Conservation (phyloP, 192 early-diverging fungal species). For the Tieghemiomyces parasiticus region DNA sequence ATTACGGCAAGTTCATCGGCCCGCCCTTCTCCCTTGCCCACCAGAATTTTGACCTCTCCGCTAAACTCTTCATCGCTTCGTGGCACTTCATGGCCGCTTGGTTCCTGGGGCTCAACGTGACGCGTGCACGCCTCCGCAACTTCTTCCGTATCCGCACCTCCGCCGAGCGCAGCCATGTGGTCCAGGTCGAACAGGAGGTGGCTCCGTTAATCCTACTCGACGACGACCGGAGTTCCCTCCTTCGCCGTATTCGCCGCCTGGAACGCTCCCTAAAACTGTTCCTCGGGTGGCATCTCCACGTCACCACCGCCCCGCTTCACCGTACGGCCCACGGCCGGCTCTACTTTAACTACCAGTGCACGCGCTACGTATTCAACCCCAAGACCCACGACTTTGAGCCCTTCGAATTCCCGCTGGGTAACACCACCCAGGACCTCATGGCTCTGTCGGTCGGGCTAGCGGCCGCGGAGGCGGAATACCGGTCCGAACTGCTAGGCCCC, state of each 20-base stretch:
- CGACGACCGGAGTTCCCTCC: conserved; percentile 13
- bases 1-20: conserved; percentile 19
- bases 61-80: conserved; percentile 29
- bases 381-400: conserved; percentile 36
- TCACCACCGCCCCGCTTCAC: conserved; percentile 26
- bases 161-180: conserved; percentile 21
- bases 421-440: conserved; percentile 24
- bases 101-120: conserved; percentile 21
- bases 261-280: no score
- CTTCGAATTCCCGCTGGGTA: conserved; percentile 36
- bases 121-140: conserved; percentile 23
- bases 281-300: conserved; percentile 26
- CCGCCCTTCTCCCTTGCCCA: conserved; percentile 18
- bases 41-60: conserved; percentile 19
- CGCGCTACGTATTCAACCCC: conserved; percentile 51
- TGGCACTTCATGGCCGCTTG: conserved; percentile 33
- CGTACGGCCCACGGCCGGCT: conserved; percentile 28
- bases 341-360: conserved; percentile 58
- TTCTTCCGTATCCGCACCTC: conserved; percentile 33
- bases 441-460: conserved; percentile 28
- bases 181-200: conserved; percentile 28
- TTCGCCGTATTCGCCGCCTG: no score
- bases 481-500: conserved; percentile 44
- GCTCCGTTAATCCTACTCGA: conserved; percentile 22
- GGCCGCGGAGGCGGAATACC: conserved; percentile 27